Percentiles rank a stretch among this genome's conserved stretches.
Conservation (phyloP, 2,329 filamentous ascomycete species). For the Zymoseptoria passerinii region DNA sequence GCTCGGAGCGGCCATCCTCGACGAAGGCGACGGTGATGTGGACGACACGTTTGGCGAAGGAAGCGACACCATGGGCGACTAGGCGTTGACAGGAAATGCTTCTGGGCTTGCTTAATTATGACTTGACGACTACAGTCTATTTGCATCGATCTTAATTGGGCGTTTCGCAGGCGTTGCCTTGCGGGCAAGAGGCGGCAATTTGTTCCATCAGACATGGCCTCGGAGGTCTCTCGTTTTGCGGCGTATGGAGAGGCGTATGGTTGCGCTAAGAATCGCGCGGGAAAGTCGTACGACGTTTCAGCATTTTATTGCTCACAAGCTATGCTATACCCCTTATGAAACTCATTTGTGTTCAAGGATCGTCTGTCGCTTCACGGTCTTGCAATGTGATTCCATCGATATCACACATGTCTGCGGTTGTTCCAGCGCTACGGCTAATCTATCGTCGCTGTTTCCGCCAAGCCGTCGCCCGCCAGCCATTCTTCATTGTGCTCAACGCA, state of each 20-base stretch:
- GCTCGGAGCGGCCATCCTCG: conserved; percentile 32
- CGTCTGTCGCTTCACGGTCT: neutral
- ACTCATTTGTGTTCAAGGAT: neutral
- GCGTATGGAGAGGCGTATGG: neutral
- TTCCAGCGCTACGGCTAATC: neutral
- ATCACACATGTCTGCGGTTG: neutral
- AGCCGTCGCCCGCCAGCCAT: too few species aligned
- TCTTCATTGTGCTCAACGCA: too few species aligned
- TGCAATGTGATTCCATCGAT: neutral
- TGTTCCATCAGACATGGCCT: neutral
- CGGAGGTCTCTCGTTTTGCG: too few species aligned
- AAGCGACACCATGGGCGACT: conserved; percentile 37
- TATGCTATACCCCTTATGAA: neutral
- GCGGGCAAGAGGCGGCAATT: neutral
- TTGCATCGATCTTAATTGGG: neutral
- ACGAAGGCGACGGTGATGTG: conserved; percentile 31
- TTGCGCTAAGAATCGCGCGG: neutral
- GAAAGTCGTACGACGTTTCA: neutral
- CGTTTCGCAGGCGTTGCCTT: neutral
- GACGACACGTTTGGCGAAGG: conserved; percentile 40
- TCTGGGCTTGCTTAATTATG: neutral
- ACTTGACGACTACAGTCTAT: neutral
- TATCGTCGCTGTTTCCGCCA: too few species aligned
- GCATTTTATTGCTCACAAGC: neutral
- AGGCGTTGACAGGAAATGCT: conserved; percentile 1